Percentiles rank a stretch among this genome's conserved stretches.
phyloP scores from a whole-genome alignment of 2,329 filamentous ascomycete species.

The Pseudogymnoascus sp. region DNA sequence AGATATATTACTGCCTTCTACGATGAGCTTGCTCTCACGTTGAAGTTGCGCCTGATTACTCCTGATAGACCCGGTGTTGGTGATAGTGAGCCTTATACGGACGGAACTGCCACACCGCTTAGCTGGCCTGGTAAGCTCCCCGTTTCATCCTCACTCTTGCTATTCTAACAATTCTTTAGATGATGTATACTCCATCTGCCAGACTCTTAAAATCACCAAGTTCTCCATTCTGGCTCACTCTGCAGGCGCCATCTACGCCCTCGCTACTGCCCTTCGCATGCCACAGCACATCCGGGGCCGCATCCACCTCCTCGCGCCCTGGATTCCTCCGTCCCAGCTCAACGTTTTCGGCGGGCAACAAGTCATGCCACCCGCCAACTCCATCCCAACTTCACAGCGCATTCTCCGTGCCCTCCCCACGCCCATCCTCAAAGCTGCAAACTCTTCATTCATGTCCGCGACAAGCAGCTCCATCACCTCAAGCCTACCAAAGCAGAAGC shows the following conservation, averaged over 20 bases:
- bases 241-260: conserved; percentile 92
- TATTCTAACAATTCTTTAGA: conserved; percentile 32
- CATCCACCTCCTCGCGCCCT: conserved; percentile 88
- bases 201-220: conserved; percentile 82
- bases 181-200: conserved; percentile 90
- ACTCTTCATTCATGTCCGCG: conserved; percentile 88
- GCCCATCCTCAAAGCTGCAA: conserved; percentile 85
- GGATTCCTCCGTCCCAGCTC: conserved; percentile 95
- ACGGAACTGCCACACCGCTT: conserved; percentile 75
- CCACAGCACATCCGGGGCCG: conserved; percentile 90
- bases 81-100: conserved; percentile 76
- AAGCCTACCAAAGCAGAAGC: conserved; percentile 60
- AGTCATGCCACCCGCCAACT: conserved; percentile 68
- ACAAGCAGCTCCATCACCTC: conserved; percentile 80
- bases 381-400: conserved; percentile 83
- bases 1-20: conserved; percentile 96
- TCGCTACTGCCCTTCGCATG: conserved; percentile 90
- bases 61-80: conserved; percentile 91
- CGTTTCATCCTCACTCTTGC: no score
- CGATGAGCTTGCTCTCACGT: conserved; percentile 81
- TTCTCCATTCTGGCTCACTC: conserved; percentile 96
- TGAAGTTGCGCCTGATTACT: conserved; percentile 85
- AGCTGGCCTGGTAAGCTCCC: conserved; percentile 75
- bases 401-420: conserved; percentile 86
- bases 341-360: conserved; percentile 67